Base-by-base conservation (phyloP, 768 basidiomycete species). In the Trametes elegans region DNA sequence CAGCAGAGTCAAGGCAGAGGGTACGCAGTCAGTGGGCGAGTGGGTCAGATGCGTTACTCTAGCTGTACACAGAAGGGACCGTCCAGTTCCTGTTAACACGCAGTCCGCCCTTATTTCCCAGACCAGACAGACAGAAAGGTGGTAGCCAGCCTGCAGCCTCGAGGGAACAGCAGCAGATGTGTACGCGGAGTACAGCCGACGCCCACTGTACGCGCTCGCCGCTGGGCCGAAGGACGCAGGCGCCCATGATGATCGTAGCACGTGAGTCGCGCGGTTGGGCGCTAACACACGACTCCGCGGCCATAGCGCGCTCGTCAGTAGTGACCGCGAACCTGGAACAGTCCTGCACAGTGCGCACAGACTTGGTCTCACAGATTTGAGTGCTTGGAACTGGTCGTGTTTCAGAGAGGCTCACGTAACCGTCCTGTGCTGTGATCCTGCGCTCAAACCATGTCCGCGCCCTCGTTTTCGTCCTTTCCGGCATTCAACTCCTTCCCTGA, bases 401-500 rank as follows among this genome's bases (percentile, higher is more conserved):
- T n/a, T 19, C 9, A 43, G 9, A 24, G 13, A 14, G 6, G 27
- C 27, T 43, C 11, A 43, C 24, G 5, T 24, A 5, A 3, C 21
- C 11, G 23, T 28, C 28, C 19, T 19, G 18, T 34, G 47, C 32
- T 43, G 4, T 27, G 77, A 84, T 79, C 71, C 78, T 61, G 69
- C 79, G 29, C 79, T 82, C 44, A 82, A 85, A 3, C 85, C 83
- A 68, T 77, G 79, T 78, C 86, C 64, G 78, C 84, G 27, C 82
- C 83, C 1, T 82, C 84, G 2, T 90, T 89, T 66, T 66, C 78
- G 13, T 87, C 87, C 24, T 89, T 90, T 66, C 87, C 87, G 28
- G 81, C 84, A 1, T 90, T 89, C 67, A 67, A 77, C 10, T 85
- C 87, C 23, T 89, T 90, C 67, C 87, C 87, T 31, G 82, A 85